Base-by-base conservation (phyloP, 2,329 filamentous ascomycete species). In the Paecilomyces sp. region DNA sequence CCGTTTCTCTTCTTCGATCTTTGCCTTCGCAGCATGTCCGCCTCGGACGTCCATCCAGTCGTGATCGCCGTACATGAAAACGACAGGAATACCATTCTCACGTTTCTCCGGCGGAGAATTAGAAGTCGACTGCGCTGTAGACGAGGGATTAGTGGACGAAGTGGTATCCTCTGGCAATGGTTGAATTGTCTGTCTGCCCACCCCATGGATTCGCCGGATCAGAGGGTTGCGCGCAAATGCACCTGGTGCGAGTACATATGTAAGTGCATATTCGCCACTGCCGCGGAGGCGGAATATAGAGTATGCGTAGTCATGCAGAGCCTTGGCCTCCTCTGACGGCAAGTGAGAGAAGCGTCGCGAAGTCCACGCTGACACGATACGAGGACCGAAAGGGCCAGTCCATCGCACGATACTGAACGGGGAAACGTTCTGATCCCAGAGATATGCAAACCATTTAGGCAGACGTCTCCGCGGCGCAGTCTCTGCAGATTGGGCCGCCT, bases 1-100 rank as follows among this genome's bases (percentile, higher is more conserved):
- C 28, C 77, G 76, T 64, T 83, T 84, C 63, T 88, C 86, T 60
- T 87, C 81, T 61, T 90, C 87, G 12, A 97, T 83, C 73, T 89
- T 92, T 75, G 92, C 85, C 69, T 89, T 85, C 0, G 92, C 87
- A 0, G 89, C 91, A 54, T 87, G 85, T 0, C 94, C 94, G 30
- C 92, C 94, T 0, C 86, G 86, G 8, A 94, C 87, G 66, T 99
- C 94, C 94, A 99, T 99, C 94, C 94, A 99, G 79, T 99, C 94
- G 70, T 94, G 88, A 68, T 97, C 92, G 63, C 94, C 94, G 71
- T 99, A 99, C 89, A 97, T 92, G 72, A 99, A 85, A 8, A 97
- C 84, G 33, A 97, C 80, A 0, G 94, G 93, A 56, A 92, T 81
- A 1, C 92, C 92, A 0, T 83, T 89, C 66, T 86, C 85, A 9